These are phyloP conservation scores for Ophiorrhiza pumila DNA, from an alignment of 257 asterid species.

Conservation along the genomic window DNA sequence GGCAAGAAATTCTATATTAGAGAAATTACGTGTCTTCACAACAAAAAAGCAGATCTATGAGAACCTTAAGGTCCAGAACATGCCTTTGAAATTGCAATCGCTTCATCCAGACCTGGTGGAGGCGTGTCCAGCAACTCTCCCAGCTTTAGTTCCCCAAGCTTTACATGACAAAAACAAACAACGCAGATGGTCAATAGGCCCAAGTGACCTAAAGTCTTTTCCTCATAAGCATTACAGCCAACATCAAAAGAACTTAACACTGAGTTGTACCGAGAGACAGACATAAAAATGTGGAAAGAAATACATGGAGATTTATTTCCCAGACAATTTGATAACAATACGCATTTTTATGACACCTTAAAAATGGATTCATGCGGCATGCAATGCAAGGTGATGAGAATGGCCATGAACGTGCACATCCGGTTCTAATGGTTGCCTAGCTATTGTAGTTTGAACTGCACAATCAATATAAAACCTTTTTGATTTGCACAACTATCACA, in stretches of 20 bases:
- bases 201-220: background rate
- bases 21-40: conserved; percentile 7
- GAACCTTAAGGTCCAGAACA: conserved; percentile 12
- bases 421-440: background rate
- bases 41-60: conserved; percentile 21
- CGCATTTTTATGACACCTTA: background rate
- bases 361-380: background rate
- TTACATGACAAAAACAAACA: conserved; percentile 10
- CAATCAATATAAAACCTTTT: no score
- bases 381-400: background rate
- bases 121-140: conserved; percentile 99
- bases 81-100: conserved; percentile 98
- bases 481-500: background rate
- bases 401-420: background rate
- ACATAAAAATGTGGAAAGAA: background rate
- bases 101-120: conserved; percentile 99
- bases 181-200: background rate
- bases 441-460: background rate
- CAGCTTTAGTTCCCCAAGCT: conserved; percentile 97
- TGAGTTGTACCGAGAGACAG: background rate
- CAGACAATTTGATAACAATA: background rate
- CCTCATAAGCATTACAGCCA: background rate
- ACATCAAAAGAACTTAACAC: background rate
- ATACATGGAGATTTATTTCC: background rate
- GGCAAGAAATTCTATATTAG: conserved; percentile 37